Percentiles rank a stretch among this genome's conserved stretches.
phyloP scores from a whole-genome alignment of 2,329 filamentous ascomycete genomes.

The Pseudogymnoascus sp. region DNA sequence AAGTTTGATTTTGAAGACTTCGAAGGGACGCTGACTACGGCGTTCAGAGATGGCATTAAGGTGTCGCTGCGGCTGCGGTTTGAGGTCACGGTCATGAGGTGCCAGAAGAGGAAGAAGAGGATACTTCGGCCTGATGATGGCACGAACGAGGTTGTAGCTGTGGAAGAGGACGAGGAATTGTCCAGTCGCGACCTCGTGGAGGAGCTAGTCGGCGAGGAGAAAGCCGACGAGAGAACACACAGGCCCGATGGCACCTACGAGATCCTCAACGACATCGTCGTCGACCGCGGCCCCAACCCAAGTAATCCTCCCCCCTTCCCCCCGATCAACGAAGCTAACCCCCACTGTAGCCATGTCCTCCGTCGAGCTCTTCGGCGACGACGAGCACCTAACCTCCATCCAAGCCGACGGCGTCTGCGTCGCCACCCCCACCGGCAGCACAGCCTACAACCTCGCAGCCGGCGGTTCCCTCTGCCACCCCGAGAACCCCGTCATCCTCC shows the following conservation, averaged over 20 bases:
- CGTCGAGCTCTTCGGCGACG: conserved; percentile 87
- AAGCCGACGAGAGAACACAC: conserved; percentile 77
- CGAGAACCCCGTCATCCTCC: conserved; percentile 90
- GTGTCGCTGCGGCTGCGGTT: conserved; percentile 83
- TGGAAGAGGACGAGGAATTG: conserved; percentile 26
- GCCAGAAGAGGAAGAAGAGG: conserved; percentile 40
- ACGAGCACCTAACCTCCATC: conserved; percentile 85
- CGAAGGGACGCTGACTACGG: conserved; percentile 56
- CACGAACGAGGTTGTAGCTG: conserved; percentile 1
- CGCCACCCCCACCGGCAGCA: conserved; percentile 88
- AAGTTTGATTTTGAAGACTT: conserved; percentile 88
- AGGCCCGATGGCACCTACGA: conserved; percentile 75
- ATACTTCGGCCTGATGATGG: conserved; percentile 18
- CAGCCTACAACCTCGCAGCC: conserved; percentile 89
- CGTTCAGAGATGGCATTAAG: conserved; percentile 76
- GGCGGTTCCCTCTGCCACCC: conserved; percentile 94
- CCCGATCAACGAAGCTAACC: conserved; percentile 8
- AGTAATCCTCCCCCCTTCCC: conserved; percentile 42
- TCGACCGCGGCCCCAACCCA: conserved; percentile 87
- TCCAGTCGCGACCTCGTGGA: conserved; percentile 66
- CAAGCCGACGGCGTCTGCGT: conserved; percentile 90
- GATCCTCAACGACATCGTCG: conserved; percentile 93
- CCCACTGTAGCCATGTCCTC: conserved; percentile 66
- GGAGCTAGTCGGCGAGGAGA: conserved; percentile 79
- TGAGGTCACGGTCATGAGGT: conserved; percentile 88